Evolutionary conservation across 164 flowering plant species (phyloP).

Genomic region (Umbellularia californica): DNA sequence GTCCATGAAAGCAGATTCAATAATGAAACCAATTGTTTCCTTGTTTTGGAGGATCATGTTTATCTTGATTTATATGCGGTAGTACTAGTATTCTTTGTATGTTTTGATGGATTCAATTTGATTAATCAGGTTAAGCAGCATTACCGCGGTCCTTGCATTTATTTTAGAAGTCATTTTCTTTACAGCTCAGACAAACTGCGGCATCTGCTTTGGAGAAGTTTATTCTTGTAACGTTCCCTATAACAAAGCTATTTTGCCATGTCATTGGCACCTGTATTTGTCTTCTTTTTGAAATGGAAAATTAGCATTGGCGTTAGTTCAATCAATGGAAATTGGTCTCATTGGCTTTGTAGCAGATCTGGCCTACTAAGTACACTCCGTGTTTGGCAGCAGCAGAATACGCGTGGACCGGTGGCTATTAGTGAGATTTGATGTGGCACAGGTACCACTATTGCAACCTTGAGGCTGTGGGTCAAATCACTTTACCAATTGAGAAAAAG

Average conservation of each 20-base stretch:
- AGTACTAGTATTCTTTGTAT: not conserved
- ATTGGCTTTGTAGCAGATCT: no score
- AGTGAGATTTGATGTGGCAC: no score
- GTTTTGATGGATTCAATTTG: not conserved
- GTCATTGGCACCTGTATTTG: no score
- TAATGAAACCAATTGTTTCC: not conserved
- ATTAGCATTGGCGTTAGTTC: no score
- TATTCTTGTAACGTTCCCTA: not conserved
- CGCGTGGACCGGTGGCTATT: no score
- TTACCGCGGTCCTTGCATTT: not conserved
- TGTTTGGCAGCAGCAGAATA: no score
- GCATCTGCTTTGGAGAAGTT: not conserved
- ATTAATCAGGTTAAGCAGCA: not conserved
- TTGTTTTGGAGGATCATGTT: not conserved
- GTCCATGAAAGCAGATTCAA: not conserved
- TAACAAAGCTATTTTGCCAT: no score
- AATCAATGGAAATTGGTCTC: not conserved
- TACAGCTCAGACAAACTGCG: not conserved
- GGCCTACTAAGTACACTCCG: no score
- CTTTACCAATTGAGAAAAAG: no score
- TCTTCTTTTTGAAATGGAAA: no score
- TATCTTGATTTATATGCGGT: not conserved
- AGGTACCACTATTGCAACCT: no score
- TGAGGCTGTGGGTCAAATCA: no score
- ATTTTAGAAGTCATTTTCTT: not conserved